These are phyloP conservation scores for Carallia brachiata DNA, from an alignment of 345 rosid genomes.

Conservation along the genomic window DNA sequence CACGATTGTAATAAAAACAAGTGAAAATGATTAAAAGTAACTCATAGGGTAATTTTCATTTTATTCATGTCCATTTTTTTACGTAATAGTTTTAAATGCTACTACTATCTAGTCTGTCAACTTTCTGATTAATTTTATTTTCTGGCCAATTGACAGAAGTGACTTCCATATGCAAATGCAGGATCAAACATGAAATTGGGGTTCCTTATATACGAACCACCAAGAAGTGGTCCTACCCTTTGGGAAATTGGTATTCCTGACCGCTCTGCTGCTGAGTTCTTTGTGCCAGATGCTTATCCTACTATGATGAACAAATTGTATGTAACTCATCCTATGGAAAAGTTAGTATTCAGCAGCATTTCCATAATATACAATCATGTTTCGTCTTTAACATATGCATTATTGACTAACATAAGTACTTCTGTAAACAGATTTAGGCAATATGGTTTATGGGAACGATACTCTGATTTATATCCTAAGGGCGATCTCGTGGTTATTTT, in stretches of 20 bases:
- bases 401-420: background rate
- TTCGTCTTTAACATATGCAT: background rate
- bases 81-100: background rate
- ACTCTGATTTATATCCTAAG: slow-evolving; percentile 49
- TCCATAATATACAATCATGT: background rate
- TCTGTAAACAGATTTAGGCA: slow-evolving; percentile 57
- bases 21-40: too few relatives aligned
- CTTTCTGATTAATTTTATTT: too few relatives aligned
- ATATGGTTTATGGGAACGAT: slow-evolving; percentile 75
- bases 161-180: slow-evolving; percentile 20
- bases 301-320: slow-evolving; percentile 42
- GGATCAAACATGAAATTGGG: slow-evolving; percentile 49
- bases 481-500: slow-evolving; percentile 47
- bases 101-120: background rate
- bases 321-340: slow-evolving; percentile 22
- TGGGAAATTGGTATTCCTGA: slow-evolving; percentile 91
- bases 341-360: slow-evolving; percentile 22
- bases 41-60: too few relatives aligned
- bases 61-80: background rate
- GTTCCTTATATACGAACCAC: slow-evolving; percentile 52
- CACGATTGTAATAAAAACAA: too few relatives aligned
- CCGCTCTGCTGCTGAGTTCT: slow-evolving; percentile 72
- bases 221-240: slow-evolving; percentile 68
- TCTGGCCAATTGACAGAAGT: too few relatives aligned
- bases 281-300: slow-evolving; percentile 63